phyloP scores from a whole-genome alignment of 2,329 filamentous ascomycete species.

The Scytalidium lignicola region DNA sequence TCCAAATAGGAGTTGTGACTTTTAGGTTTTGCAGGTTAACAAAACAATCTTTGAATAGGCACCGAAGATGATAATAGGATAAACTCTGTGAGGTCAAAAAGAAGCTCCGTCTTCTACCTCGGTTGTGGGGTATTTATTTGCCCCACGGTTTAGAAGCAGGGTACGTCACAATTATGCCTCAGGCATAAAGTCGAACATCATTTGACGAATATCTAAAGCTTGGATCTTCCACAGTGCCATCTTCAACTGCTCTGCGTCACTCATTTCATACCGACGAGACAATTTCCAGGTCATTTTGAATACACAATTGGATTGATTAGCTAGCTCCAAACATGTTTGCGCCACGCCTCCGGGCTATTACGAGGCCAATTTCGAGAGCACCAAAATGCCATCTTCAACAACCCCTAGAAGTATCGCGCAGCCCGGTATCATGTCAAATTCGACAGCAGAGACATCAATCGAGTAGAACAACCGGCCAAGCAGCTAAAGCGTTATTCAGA shows the following conservation, averaged over 20 bases:
- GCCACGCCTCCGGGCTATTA: constrained; percentile 14
- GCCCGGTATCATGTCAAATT: constrained; percentile 15
- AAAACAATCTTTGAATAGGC: too few species aligned
- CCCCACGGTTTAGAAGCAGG: background rate
- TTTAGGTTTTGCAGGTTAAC: too few species aligned
- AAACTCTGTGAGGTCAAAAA: too few species aligned
- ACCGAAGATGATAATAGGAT: too few species aligned
- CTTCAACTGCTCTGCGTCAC: background rate
- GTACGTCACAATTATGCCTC: background rate
- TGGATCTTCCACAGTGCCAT: too few species aligned
- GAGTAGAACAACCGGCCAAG: constrained; percentile 6
- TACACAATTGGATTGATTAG: background rate
- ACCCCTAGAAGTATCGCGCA: constrained; percentile 15
- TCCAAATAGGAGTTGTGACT: background rate
- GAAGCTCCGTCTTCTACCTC: background rate
- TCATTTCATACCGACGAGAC: background rate
- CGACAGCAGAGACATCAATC: constrained; percentile 22
- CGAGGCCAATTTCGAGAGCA: constrained; percentile 15
- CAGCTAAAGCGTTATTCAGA: constrained; percentile 18
- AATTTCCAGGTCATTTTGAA: background rate
- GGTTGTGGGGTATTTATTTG: background rate
- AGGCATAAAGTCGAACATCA: background rate
- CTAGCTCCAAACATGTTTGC: constrained; percentile 17
- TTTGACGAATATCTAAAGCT: background rate
- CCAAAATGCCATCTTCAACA: constrained; percentile 23